A percentile compares a stretch with the other conserved stretches of the same genome.
Evolutionary conservation across 345 rosid species (phyloP).

Genomic region (Murraya koenigii): DNA sequence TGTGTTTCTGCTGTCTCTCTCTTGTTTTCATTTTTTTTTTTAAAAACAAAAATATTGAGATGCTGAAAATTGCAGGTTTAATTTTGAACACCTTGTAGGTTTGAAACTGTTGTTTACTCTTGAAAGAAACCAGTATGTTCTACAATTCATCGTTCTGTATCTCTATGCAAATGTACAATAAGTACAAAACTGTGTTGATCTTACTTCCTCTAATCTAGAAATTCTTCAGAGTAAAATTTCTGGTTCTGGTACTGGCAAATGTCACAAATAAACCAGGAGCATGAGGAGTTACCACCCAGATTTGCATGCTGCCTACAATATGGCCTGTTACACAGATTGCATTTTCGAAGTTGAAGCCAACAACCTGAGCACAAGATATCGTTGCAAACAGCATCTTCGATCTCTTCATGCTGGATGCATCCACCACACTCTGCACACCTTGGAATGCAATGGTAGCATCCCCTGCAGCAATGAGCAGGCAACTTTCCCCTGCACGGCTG

Average conservation of each 20-base stretch:
- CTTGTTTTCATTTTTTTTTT: neutral
- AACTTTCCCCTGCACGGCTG: slow-evolving; percentile 33
- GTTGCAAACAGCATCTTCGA: slow-evolving; percentile 49
- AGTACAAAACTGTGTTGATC: neutral
- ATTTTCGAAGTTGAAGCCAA: slow-evolving; percentile 76
- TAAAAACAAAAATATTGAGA: too few species aligned
- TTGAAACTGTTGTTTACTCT: neutral
- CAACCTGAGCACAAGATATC: slow-evolving; percentile 57
- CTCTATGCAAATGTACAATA: neutral
- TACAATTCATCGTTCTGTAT: neutral
- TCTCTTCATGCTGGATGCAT: slow-evolving; percentile 42
- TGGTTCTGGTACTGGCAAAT: slow-evolving; percentile 33
- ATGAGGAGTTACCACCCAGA: slow-evolving; percentile 14
- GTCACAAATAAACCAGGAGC: slow-evolving; percentile 48
- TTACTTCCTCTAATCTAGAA: neutral
- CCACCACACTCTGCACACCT: slow-evolving; percentile 68
- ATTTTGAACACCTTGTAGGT: neutral
- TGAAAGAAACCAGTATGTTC: neutral
- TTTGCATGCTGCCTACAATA: slow-evolving; percentile 48
- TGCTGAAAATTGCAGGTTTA: neutral
- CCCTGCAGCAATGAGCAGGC: slow-evolving; percentile 10
- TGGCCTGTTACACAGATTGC: slow-evolving; percentile 67
- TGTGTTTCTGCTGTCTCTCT: too few species aligned
- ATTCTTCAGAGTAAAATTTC: neutral
- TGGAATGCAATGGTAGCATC: slow-evolving; percentile 56